Base-by-base conservation (phyloP, 306 rosid genomes). In the Echinosophora koreensis region DNA sequence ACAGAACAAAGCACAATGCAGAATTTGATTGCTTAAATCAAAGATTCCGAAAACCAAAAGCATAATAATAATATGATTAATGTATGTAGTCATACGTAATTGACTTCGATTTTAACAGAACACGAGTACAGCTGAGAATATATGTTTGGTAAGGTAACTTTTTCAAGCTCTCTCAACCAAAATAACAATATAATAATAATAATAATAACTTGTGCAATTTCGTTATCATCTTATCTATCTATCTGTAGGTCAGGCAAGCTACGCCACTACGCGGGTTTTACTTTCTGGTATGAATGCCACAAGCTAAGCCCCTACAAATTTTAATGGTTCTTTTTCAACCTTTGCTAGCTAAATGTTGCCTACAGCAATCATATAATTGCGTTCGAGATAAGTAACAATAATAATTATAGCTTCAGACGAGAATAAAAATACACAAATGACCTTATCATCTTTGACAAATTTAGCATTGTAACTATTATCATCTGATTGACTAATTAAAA, bases 331-430 rank as follows among this genome's bases (percentile, higher is more conserved):
- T 8, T 10, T 67, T 81, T 60, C 72, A 41, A 47, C 46, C 2
- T 69, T 61, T 59, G 67, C 76, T 41, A 37, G 55, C 73, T 17
- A 44, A 75, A 81, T 67, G 77, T 38, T 81, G 17, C 85, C 74
- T 62, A 62, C 66, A 54, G 74, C 81, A 62, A 76, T 81, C 81
- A 75, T 69, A 50, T 60, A 60, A 10, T 55, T 6, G 28, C 73
- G 9, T 81, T 76, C 54, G 22, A 18, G 64, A 13, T n/a, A 82
- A 76, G 68, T 42, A 81, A 60, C 8, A 9, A 64, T 22, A 22
- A 22, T 37, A 30, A 35, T 37, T 38, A 3, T 14, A 39, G 51
- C 51, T 17, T 4, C 49, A 51, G 30, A 13, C 5, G 4, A 44
- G 3, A 13, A 28, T 13, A 28, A 12, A 12, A 66, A 12, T 35